Percentiles rank a stretch among this genome's conserved stretches.
Evolutionary conservation across 345 rosid species (phyloP).

Genomic region (Hypericum androsaemum): DNA sequence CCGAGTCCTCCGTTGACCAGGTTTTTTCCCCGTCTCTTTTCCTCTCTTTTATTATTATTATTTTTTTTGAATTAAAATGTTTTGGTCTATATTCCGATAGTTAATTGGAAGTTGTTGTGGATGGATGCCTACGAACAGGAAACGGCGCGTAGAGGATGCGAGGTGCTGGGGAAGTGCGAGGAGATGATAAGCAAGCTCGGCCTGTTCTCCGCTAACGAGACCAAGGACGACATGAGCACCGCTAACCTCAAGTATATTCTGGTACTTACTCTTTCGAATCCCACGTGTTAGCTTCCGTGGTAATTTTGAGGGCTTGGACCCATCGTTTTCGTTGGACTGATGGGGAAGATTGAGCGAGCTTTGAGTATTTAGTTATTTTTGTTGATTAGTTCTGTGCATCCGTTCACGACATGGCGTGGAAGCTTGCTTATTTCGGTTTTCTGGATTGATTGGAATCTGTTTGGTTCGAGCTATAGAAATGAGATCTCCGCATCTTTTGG

Average conservation of each 20-base stretch:
- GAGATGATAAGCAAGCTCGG: constrained; percentile 77
- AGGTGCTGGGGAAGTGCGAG: constrained; percentile 60
- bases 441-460: no score
- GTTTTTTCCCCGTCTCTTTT: constrained; percentile 18
- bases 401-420: no score
- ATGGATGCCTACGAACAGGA: constrained; percentile 30
- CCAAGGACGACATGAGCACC: constrained; percentile 82
- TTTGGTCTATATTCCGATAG: not conserved
- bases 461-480: no score
- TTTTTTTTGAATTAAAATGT: constrained; percentile 2
- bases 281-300: no score
- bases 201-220: constrained; percentile 77
- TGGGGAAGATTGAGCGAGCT: no score
- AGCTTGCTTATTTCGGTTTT: no score
- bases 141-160: constrained; percentile 57
- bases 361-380: no score
- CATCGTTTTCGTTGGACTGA: no score
- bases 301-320: no score
- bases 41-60: not conserved
- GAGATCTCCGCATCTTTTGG: no score
- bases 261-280: constrained; percentile 34
- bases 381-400: no score
- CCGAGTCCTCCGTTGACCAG: constrained; percentile 61
- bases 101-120: not conserved
- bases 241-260: constrained; percentile 69